Evolutionary conservation across 78 protist genomes (phyloP), one percentile per base, ranked within the genome.

Genomic region (Chrysochromulina parva): DNA sequence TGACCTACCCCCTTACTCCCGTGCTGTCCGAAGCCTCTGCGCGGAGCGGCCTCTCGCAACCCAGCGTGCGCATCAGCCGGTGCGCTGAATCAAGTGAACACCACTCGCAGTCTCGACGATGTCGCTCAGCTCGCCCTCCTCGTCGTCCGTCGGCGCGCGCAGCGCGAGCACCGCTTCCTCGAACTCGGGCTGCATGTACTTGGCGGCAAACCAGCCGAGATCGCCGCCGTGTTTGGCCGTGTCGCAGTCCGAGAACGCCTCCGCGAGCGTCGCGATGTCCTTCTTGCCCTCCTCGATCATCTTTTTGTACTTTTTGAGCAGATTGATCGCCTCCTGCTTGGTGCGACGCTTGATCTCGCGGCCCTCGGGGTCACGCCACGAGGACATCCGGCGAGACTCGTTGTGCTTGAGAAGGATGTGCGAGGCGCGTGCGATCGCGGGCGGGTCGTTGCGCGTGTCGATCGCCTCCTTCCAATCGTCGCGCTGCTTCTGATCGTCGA

Each of bases 321-420:
- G 62, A 58, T 14, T 7, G 62, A 13, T 58, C 24, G 62, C 62
- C 62, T 58, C 62, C 62, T 58, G 24, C 62, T 58, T 13, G 7
- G 62, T 58, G 62, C 62, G 62, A 7, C 22, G 17, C 16, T 2
- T 50, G 59, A 10, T 19, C 84, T 58, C 65, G 11, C 3, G 20
- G 50, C 65, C 22, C 47, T 24, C 22, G 59, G 58, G 58, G 76
- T 82, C 89, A 10, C 54, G 28, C 82, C 88, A 82, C 17, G 67
- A 60, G 50, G 53, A 9, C 11, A 88, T 89, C 28, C 81, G 47
- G 38, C 93, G 26, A 6, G 89, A 82, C 7, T 11, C 74, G 16
- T 7, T 38, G 80, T 91, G 93, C 89, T 91, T 91, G 65, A 82
- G 47, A 6, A 91, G 88, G 17, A 91, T 74, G 88, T 91, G 93